These are phyloP conservation scores for Pythium phragmitis DNA, from an alignment of 352 stramenopile species.

Conservation along the genomic window DNA sequence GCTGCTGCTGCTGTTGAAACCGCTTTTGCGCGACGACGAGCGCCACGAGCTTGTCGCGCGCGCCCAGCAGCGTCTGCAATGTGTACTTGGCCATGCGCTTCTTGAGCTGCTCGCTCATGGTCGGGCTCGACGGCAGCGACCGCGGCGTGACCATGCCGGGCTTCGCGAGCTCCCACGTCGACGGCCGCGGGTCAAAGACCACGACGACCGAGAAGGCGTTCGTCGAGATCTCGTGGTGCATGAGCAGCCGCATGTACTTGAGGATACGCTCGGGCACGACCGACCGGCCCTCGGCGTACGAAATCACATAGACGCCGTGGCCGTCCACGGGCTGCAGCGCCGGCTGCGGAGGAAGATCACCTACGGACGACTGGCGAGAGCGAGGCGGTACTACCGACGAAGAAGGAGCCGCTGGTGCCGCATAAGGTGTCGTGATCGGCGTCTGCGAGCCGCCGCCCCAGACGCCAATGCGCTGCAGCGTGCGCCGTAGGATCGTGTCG, in stretches of 20 bases:
- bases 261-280: slow-evolving; percentile 76
- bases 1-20: slow-evolving; percentile 26
- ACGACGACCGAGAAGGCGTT: slow-evolving; percentile 84
- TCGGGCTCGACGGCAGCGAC: slow-evolving; percentile 71
- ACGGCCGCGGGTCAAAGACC: slow-evolving; percentile 62
- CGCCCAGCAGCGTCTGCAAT: slow-evolving; percentile 58
- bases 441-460: slow-evolving; percentile 84
- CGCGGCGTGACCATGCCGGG: slow-evolving; percentile 79
- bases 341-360: background rate
- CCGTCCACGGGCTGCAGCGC: slow-evolving; percentile 25
- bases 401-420: slow-evolving; percentile 13
- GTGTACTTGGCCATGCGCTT: slow-evolving; percentile 82
- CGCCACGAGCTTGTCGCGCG: slow-evolving; percentile 56
- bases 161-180: slow-evolving; percentile 74
- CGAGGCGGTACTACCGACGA: background rate
- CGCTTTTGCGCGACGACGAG: slow-evolving; percentile 40
- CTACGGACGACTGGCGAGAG: slow-evolving; percentile 6
- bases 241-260: slow-evolving; percentile 86
- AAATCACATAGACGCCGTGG: slow-evolving; percentile 69
- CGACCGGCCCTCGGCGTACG: slow-evolving; percentile 70
- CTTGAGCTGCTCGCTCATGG: slow-evolving; percentile 63
- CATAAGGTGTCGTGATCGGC: slow-evolving; percentile 77
- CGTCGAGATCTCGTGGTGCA: slow-evolving; percentile 84
- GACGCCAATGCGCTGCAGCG: slow-evolving; percentile 65
- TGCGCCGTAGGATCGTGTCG: slow-evolving; percentile 65